Base-by-base conservation (phyloP, 2,329 filamentous ascomycete species). In the Pyrenochaeta sp. region DNA sequence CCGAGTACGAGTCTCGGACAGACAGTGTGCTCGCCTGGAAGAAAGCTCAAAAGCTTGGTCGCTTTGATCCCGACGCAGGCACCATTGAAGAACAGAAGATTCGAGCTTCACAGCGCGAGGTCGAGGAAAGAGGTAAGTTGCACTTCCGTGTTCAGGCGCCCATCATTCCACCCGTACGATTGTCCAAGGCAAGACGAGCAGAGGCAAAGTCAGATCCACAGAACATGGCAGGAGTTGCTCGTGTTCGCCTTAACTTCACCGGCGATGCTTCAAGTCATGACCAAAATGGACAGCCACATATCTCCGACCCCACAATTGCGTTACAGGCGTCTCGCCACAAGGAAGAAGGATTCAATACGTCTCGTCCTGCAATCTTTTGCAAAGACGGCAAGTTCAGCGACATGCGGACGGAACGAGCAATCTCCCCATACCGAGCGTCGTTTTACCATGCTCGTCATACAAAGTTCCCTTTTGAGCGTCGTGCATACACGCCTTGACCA, bases 1-100 rank as follows among this genome's bases (percentile, higher is more conserved):
- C 89, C 49, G 90, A 93, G 73, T 99, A 99, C 79, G 92, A 93
- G 75, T 87, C 88, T 72, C 92, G 93, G 73, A 83, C 88, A 43
- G 92, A 97, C 79, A 94, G 91, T 3, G 95, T 99, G 13, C 86
- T 97, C 25, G 91, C 93, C 5, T 98, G 93, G 93, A 99, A 99
- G 81, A 94, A 91, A 80, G 83, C 88, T n/a, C 89, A 97, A 78
- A 93, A 96, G 76, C 86, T 98, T n/a, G 95, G 95, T 50, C 91
- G 95, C 36, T 99, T 99, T 79, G 92, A 98, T 74, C 95, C 95
- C 12, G 84, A 90, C 68, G 92, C 93, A 7, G 88, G 91, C 19
- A 87, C 84, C 59, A 86, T 90, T 24, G 89, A 93, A 74, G 84
- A 91, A 73, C 86, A 91, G 62, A 91, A 91, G 75, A 81, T 91